Percentiles rank a stretch among this genome's conserved stretches.
Evolutionary conservation across 1,284 basidiomycete genomes (phyloP).

Genomic region (Phlebopus sp.): DNA sequence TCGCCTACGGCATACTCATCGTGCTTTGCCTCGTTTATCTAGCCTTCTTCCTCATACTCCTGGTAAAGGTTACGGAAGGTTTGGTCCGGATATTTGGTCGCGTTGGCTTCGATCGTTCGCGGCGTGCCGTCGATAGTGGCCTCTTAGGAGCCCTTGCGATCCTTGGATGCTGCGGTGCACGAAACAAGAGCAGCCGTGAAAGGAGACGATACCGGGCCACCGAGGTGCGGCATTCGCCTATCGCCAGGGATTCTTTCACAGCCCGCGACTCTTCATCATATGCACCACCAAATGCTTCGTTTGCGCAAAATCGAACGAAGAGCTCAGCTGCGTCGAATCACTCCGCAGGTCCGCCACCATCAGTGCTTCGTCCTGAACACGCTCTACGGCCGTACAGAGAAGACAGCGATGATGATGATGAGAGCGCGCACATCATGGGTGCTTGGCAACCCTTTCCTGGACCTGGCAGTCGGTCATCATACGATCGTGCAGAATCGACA

Average conservation of each 20-base stretch:
- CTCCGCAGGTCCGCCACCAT: slow-evolving; percentile 67
- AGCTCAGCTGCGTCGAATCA: slow-evolving; percentile 29
- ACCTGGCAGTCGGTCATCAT: slow-evolving; percentile 47
- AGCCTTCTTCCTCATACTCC: slow-evolving; percentile 75
- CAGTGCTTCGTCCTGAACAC: slow-evolving; percentile 74
- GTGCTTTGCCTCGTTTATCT: slow-evolving; percentile 85
- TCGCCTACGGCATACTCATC: slow-evolving; percentile 88
- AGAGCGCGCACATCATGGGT: slow-evolving; percentile 78
- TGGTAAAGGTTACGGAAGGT: slow-evolving; percentile 85
- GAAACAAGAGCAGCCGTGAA: slow-evolving; percentile 36
- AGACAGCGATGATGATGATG: slow-evolving; percentile 74
- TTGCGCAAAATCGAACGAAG: slow-evolving; percentile 22
- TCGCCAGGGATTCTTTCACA: slow-evolving; percentile 23
- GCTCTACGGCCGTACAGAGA: slow-evolving; percentile 73
- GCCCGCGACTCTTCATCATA: slow-evolving; percentile 42
- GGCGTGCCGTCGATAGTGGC: slow-evolving; percentile 78
- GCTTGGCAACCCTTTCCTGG: slow-evolving; percentile 75
- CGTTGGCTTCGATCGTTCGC: slow-evolving; percentile 83
- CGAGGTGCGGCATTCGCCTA: slow-evolving; percentile 19
- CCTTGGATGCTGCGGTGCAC: slow-evolving; percentile 69
- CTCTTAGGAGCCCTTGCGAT: slow-evolving; percentile 80
- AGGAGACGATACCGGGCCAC: slow-evolving; percentile 26
- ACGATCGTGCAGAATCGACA: slow-evolving; percentile 27
- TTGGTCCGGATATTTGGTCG: slow-evolving; percentile 75
- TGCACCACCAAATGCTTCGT: slow-evolving; percentile 36